Conservation (phyloP, 2,329 filamentous ascomycete species). For the Fusarium coffeatum region DNA sequence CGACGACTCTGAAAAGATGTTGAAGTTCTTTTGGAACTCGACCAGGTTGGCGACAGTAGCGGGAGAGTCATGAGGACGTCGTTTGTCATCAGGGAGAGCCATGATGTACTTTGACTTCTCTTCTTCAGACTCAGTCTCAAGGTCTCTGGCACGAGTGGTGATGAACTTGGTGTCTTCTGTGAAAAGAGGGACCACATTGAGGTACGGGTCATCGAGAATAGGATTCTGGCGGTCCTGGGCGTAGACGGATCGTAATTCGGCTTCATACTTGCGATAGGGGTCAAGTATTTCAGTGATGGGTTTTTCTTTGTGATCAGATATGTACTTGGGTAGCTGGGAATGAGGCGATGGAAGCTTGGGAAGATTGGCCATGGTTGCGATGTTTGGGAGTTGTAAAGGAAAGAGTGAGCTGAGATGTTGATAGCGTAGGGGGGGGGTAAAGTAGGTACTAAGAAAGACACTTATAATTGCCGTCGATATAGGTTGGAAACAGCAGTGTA, state of each 20-base stretch:
- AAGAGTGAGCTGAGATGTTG: neutral
- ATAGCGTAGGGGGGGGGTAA: neutral
- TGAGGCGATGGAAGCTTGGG: constrained; percentile 61
- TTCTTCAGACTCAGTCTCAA: constrained; percentile 66
- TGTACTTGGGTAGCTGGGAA: constrained; percentile 61
- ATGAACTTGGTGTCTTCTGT: constrained; percentile 65
- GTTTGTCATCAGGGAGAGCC: constrained; percentile 70
- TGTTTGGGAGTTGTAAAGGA: neutral
- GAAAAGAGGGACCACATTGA: constrained; percentile 77
- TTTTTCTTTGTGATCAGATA: constrained; percentile 64
- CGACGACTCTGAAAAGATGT: constrained; percentile 82
- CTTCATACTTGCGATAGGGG: constrained; percentile 76
- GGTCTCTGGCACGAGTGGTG: constrained; percentile 70
- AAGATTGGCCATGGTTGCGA: constrained; percentile 51
- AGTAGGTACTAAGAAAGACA: neutral
- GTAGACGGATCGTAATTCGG: constrained; percentile 72
- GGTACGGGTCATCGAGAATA: constrained; percentile 64
- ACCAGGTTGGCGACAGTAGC: constrained; percentile 75
- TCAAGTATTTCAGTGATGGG: constrained; percentile 68
- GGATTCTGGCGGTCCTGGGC: constrained; percentile 74
- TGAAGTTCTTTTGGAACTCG: constrained; percentile 83
- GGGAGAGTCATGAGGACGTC: constrained; percentile 70
- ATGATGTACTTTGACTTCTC: constrained; percentile 77
- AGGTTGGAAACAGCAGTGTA: neutral
- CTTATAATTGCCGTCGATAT: neutral